Evolutionary conservation across 768 basidiomycete species (phyloP).

Genomic region (Boletus subparvulus): DNA sequence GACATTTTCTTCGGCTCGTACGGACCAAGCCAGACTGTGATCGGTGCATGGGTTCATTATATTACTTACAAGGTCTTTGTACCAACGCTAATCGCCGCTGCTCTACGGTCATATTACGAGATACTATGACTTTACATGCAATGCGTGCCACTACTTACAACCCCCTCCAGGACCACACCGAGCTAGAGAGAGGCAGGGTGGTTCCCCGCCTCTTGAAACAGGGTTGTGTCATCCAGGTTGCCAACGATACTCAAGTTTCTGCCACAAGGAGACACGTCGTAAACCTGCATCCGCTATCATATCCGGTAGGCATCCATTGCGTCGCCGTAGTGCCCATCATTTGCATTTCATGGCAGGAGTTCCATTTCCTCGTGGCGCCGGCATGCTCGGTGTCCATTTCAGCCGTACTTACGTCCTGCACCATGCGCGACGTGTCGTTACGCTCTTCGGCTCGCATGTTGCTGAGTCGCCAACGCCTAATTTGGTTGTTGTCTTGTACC

Average conservation of each 20-base stretch:
- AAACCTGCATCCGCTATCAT: not conserved
- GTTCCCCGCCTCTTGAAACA: not conserved
- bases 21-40: slow-evolving; percentile 1
- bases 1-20: not conserved
- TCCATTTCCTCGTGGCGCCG: too few species aligned
- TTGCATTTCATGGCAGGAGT: not conserved
- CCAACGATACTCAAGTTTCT: not conserved
- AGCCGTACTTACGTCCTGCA: not conserved
- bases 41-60: not conserved
- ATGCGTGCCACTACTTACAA: too few species aligned
- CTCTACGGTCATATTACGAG: too few species aligned
- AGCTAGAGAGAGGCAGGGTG: too few species aligned
- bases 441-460: not conserved
- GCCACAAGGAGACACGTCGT: not conserved
- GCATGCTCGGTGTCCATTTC: not conserved
- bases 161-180: too few species aligned
- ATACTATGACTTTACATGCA: too few species aligned
- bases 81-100: too few species aligned
- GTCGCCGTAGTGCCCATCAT: not conserved
- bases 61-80: slow-evolving; percentile 2
- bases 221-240: not conserved
- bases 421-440: not conserved
- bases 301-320: not conserved
- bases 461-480: too few species aligned
- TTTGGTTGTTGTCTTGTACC: not conserved